A percentile compares a stretch with the other conserved stretches of the same genome.
Evolutionary conservation across 2,329 filamentous ascomycete genomes (phyloP).

Genomic region (Stemphylium lycopersici): DNA sequence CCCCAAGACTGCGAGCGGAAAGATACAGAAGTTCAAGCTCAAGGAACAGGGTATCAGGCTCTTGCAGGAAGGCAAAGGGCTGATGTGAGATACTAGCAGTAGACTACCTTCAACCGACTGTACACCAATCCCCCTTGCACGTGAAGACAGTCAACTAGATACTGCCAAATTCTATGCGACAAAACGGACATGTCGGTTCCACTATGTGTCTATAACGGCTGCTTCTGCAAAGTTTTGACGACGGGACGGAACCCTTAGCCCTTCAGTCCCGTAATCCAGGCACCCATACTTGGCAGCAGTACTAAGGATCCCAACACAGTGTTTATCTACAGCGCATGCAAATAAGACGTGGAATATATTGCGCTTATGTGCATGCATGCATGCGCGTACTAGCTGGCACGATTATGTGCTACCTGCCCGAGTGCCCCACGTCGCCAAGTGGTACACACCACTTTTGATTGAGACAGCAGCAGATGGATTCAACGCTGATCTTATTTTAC

Average conservation of each 20-base stretch:
- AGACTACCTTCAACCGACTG: too few species aligned
- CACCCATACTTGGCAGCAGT: not conserved
- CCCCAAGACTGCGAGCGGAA: constrained; percentile 94
- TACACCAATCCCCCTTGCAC: too few species aligned
- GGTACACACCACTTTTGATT: too few species aligned
- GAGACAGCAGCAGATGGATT: too few species aligned
- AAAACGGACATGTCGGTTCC: too few species aligned
- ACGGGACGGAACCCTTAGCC: not conserved
- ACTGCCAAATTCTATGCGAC: too few species aligned
- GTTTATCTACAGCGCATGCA: not conserved
- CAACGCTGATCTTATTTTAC: too few species aligned
- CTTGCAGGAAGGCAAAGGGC: constrained; percentile 31
- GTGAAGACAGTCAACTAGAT: not conserved
- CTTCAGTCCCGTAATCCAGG: not conserved
- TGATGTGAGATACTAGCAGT: not conserved
- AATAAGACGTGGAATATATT: not conserved
- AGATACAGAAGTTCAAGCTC: constrained; percentile 94
- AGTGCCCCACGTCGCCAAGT: too few species aligned
- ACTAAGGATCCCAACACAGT: not conserved
- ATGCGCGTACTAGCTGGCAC: too few species aligned
- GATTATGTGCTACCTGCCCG: too few species aligned
- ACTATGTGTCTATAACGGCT: too few species aligned
- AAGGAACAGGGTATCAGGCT: constrained; percentile 64
- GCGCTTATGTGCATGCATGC: not conserved
- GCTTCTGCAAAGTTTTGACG: not conserved